These are phyloP conservation scores for Ligustrum vulgare DNA, from an alignment of 257 asterid genomes.

Conservation along the genomic window DNA sequence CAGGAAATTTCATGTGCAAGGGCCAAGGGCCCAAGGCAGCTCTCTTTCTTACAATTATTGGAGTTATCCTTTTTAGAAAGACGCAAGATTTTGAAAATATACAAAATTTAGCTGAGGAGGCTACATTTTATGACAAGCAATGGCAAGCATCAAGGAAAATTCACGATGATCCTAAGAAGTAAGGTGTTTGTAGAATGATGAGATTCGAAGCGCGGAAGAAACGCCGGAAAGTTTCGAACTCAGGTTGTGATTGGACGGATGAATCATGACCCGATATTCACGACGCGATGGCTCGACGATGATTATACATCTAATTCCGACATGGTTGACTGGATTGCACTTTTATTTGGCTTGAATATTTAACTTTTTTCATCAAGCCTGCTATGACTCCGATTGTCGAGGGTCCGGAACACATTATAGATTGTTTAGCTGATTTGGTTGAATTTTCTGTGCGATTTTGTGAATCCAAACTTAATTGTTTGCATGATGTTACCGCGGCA, in stretches of 20 bases:
- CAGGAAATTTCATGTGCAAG: constrained; percentile 64
- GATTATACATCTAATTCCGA: too few species aligned
- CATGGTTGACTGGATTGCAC: too few species aligned
- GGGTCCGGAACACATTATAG: too few species aligned
- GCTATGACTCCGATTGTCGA: too few species aligned
- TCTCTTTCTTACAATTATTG: constrained; percentile 42
- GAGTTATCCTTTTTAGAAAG: constrained; percentile 45
- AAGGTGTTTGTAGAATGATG: background rate
- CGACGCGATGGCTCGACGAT: too few species aligned
- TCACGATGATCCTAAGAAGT: constrained; percentile 6
- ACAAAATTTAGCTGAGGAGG: constrained; percentile 52
- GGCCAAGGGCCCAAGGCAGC: too few species aligned
- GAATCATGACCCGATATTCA: too few species aligned
- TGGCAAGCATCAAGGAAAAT: constrained; percentile 67
- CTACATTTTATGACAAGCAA: constrained; percentile 66
- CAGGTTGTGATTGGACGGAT: too few species aligned
- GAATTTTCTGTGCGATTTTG: background rate
- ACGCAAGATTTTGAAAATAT: constrained; percentile 43
- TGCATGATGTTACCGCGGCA: background rate
- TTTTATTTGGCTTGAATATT: too few species aligned
- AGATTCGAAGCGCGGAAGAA: too few species aligned
- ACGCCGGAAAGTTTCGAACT: too few species aligned
- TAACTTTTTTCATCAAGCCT: too few species aligned
- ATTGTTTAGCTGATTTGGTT: background rate
- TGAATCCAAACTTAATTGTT: background rate